Base-by-base conservation (phyloP, 306 rosid genomes). In the Ochetophila trinervis region DNA sequence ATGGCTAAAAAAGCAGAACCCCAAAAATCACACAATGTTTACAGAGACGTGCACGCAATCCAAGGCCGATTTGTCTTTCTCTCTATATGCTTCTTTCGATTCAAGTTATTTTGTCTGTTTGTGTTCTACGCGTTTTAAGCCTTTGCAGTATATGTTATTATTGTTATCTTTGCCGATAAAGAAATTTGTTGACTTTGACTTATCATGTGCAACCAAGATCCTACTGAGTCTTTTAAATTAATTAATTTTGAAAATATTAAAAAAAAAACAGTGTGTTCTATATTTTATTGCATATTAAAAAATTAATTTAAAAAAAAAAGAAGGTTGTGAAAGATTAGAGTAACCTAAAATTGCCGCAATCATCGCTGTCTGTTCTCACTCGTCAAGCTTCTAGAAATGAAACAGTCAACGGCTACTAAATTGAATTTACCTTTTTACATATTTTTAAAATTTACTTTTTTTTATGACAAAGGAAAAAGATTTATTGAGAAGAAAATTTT, bases 1-100 rank as follows among this genome's bases (percentile, higher is more conserved):
- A 68, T 68, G 17, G 51, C 21, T 48, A 40, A 40, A 40, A 10
- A 72, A 72, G 56, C 17, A n/a, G n/a, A 45, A 30, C 23, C 57
- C 1, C 2, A 6, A 19, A 58, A 13, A 34, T 20, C 30, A 73
- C 48, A 54, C 5, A 35, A 62, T 48, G 45, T 65, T 44, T 20
- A 19, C 6, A 23, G 77, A 79, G 90, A 53, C 93, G 89, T 87
- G 82, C 93, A 84, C 93, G 88, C 83, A 83, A 83, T 22, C 20
- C 87, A 16, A 79, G 54, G 71, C 67, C 27, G 67, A 74, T 73
- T 83, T 75, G 87, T 79, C 81, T 71, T 62, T 55, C 62, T 67
- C 60, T 65, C 17, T 42, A 27, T 17, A 11, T 45, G 52, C 70
- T 67, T 74, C 78, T 42, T 21, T 62, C 55, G 37, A 59, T 73